phyloP scores from a whole-genome alignment of 2,329 filamentous ascomycete genomes.

The Penicillium sp. region DNA sequence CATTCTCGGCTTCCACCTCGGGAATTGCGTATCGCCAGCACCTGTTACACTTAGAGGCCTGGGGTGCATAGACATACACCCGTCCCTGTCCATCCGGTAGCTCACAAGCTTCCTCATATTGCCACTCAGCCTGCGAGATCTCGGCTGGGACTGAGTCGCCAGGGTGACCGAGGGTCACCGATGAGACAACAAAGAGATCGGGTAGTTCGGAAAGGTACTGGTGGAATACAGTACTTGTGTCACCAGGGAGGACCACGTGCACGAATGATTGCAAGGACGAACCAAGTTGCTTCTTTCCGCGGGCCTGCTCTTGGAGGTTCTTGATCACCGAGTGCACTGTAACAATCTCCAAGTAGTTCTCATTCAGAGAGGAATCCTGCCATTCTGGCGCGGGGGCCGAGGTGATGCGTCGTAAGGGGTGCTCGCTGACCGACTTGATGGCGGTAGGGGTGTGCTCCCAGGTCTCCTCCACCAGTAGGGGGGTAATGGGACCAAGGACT shows the following conservation, averaged over 20 bases:
- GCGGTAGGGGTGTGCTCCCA: constrained; percentile 74
- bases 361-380: constrained; percentile 51
- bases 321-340: constrained; percentile 69
- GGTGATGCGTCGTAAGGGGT: constrained; percentile 47
- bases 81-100: constrained; percentile 34
- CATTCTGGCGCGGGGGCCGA: constrained; percentile 34
- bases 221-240: constrained; percentile 28
- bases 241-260: constrained; percentile 31
- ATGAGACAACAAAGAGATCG: constrained; percentile 69
- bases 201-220: constrained; percentile 54
- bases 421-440: constrained; percentile 55
- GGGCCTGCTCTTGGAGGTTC: constrained; percentile 70
- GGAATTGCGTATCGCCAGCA: constrained; percentile 87
- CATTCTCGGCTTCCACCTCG: constrained; percentile 46
- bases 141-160: constrained; percentile 25
- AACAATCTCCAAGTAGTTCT: constrained; percentile 42
- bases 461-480: constrained; percentile 81
- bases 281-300: constrained; percentile 70
- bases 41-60: constrained; percentile 71
- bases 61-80: constrained; percentile 50
- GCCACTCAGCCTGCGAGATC: constrained; percentile 41
- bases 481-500: constrained; percentile 79
- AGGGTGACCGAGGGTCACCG: constrained; percentile 54
- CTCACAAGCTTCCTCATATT: constrained; percentile 45
- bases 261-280: constrained; percentile 80